phyloP scores from a whole-genome alignment of 352 stramenopile species.

The Pythium periplocum region DNA sequence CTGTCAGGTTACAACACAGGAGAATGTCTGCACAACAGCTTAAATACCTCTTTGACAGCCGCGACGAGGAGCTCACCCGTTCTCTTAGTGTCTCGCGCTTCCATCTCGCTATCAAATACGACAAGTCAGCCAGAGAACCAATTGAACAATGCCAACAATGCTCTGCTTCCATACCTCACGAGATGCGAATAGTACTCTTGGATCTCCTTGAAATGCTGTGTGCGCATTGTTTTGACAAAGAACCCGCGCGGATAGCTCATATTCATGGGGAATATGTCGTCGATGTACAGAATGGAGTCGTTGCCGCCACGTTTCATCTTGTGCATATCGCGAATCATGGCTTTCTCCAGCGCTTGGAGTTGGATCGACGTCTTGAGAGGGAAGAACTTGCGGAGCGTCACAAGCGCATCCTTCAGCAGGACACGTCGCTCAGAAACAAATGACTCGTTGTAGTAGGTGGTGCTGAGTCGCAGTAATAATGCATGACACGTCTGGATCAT shows the following conservation, averaged over 20 bases:
- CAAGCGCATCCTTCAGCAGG: slow-evolving; percentile 66
- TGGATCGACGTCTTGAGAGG: slow-evolving; percentile 69
- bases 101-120: slow-evolving; percentile 36
- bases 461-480: slow-evolving; percentile 38
- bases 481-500: slow-evolving; percentile 51
- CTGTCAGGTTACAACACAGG: background rate
- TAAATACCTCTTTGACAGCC: slow-evolving; percentile 20
- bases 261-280: slow-evolving; percentile 54
- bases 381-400: slow-evolving; percentile 72
- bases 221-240: slow-evolving; percentile 74
- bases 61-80: slow-evolving; percentile 40
- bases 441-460: slow-evolving; percentile 50
- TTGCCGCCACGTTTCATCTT: slow-evolving; percentile 68
- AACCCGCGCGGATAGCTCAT: slow-evolving; percentile 51
- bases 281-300: slow-evolving; percentile 68
- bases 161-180: slow-evolving; percentile 22
- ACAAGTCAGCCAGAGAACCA: no score
- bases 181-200: slow-evolving; percentile 68
- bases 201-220: slow-evolving; percentile 83
- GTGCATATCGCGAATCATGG: slow-evolving; percentile 75
- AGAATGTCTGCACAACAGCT: background rate
- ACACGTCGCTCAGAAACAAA: slow-evolving; percentile 49
- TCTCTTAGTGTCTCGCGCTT: slow-evolving; percentile 36
- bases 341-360: slow-evolving; percentile 68
- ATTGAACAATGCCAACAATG: no score